A percentile compares a stretch with the other conserved stretches of the same genome.
phyloP scores from a whole-genome alignment of 2,329 filamentous ascomycete genomes.

The Fusarium cicatricum region DNA sequence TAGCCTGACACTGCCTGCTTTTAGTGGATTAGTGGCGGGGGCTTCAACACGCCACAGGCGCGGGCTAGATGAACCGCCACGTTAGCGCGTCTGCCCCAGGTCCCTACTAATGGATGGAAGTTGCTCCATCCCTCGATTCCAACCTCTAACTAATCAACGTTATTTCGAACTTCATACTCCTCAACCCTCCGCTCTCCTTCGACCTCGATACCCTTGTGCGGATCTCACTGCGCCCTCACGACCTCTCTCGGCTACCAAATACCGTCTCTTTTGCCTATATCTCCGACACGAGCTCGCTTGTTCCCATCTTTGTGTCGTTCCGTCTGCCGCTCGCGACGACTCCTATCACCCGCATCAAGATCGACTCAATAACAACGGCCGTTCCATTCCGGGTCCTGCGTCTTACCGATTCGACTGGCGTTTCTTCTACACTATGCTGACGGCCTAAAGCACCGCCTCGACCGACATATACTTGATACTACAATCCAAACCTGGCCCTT shows the following conservation, averaged over 20 bases:
- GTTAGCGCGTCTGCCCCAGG: constrained; percentile 28
- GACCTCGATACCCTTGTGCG: constrained; percentile 6
- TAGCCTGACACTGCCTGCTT: constrained; percentile 12
- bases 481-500: constrained; percentile 1
- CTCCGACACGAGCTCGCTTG: background rate
- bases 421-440: background rate
- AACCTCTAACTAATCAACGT: constrained; percentile 13
- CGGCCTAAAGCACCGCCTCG: background rate
- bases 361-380: background rate
- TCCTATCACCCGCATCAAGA: constrained; percentile 16
- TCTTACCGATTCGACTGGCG: too few relatives aligned
- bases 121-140: constrained; percentile 23
- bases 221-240: background rate
- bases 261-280: background rate
- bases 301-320: constrained; percentile 6
- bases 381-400: too few relatives aligned
- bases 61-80: constrained; percentile 38
- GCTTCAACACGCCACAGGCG: constrained; percentile 32
- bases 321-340: constrained; percentile 21
- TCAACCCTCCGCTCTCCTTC: constrained; percentile 5
- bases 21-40: constrained; percentile 24
- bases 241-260: background rate
- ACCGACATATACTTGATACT: constrained; percentile 5
- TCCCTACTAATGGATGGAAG: background rate
- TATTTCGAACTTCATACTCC: constrained; percentile 23